Evolutionary conservation across 2,329 filamentous ascomycete species (phyloP), one percentile per base, ranked within the genome.

Genomic region (Cytospora schulzeri): DNA sequence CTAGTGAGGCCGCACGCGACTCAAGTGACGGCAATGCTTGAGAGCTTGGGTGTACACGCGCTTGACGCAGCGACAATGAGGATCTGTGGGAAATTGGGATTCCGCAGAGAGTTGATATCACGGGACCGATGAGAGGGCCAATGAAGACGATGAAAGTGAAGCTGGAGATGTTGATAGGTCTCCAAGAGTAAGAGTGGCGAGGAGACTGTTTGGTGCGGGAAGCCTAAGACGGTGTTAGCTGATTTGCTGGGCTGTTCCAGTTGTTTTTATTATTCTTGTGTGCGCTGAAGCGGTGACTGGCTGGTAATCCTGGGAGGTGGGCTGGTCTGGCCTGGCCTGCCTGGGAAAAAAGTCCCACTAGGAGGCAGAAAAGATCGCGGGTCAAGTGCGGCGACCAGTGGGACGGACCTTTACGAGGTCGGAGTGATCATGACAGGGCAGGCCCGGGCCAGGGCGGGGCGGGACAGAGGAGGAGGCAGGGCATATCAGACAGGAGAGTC

Each of bases 131-230:
- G 65, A 66, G 65, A 73, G 68, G 74, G 71, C 82, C 83, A 85
- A 85, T 85, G 71, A 71, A 75, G 75, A 75, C 60, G 70, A 69
- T 73, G 74, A 81, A 69, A 71, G 67, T 66, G 73, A 76, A 70
- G 76, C 71, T 81, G 72, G 73, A 72, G 76, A 78, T 75, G 75
- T 73, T 84, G 81, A 85, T 84, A 85, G 83, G 82, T 79, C 73
- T 79, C 71, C 70, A 61, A 69, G 33, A 71, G 70, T 70, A 70
- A 73, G 69, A 72, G 71, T 74, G 73, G 74, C 72, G 71, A 72
- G 71, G 66, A 64, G 60, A 67, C 70, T 72, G 70, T 33, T 71
- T 71, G 71, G 72, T 74, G 75, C 78, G 71, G 78, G 75, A 74
- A 75, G 72, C 74, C 72, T 71, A 75, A 71, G 73, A 76, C 73